A percentile compares a stretch with the other conserved stretches of the same genome.
Evolutionary conservation across 2,329 filamentous ascomycete species (phyloP).

Genomic region (Talaromyces sp.): DNA sequence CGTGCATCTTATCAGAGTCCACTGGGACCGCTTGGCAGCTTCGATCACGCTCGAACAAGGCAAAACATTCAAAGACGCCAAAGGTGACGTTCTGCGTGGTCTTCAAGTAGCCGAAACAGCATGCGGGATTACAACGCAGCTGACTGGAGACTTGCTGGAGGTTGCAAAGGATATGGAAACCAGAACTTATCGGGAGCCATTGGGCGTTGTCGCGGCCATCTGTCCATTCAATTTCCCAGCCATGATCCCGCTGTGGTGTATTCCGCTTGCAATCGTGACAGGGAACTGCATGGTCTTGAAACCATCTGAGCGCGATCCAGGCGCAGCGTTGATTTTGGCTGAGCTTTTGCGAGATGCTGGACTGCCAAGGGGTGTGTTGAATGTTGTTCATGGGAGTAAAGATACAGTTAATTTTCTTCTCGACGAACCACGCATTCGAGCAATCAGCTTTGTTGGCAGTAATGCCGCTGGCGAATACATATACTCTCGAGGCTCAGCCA

Average conservation of each 20-base stretch:
- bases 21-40: slow-evolving; percentile 61
- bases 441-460: slow-evolving; percentile 57
- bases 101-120: slow-evolving; percentile 63
- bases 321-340: slow-evolving; percentile 61
- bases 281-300: slow-evolving; percentile 62
- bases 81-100: slow-evolving; percentile 60
- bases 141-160: slow-evolving; percentile 61
- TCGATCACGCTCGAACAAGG: slow-evolving; percentile 64
- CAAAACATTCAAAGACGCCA: slow-evolving; percentile 63
- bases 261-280: slow-evolving; percentile 58
- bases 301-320: slow-evolving; percentile 62
- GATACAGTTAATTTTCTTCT: slow-evolving; percentile 66
- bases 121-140: slow-evolving; percentile 61
- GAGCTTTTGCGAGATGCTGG: slow-evolving; percentile 60
- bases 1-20: slow-evolving; percentile 54
- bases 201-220: slow-evolving; percentile 60
- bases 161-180: slow-evolving; percentile 68
- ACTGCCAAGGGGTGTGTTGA: slow-evolving; percentile 61
- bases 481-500: slow-evolving; percentile 61
- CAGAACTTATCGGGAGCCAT: slow-evolving; percentile 58
- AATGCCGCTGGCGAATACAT: slow-evolving; percentile 68
- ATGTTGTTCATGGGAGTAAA: slow-evolving; percentile 61
- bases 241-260: slow-evolving; percentile 64
- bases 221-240: slow-evolving; percentile 61
- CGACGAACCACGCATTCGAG: slow-evolving; percentile 64